Base-by-base conservation (phyloP, 495 filamentous ascomycete genomes). In the Recurvomyces mirabilis region DNA sequence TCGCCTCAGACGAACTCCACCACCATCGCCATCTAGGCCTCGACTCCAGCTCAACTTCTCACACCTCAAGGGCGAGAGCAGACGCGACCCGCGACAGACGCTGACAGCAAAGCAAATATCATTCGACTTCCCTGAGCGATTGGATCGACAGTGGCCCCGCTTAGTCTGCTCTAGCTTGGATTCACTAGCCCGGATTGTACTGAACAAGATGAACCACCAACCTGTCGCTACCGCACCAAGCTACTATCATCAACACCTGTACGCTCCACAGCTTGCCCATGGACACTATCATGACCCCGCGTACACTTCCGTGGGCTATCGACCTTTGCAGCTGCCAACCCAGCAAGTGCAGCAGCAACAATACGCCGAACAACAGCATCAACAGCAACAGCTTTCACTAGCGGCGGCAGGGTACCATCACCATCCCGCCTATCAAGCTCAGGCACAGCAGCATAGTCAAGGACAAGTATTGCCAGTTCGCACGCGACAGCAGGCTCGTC, bases 221-320 rank as follows among this genome's bases (percentile, higher is more conserved):
- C 45, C 38, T 21, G 37, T 47, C 26, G 38, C 42, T 13, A 34
- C 43, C 12, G 22, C 34, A 4, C 29, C 39, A 20, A 9, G 9
- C 21, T 38, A 46, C 26, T 46, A 46, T 34, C 23, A 40, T 17
- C 29, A 28, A 37, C 41, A 18, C 21, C 40, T 9, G 19, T 44
- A 41, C 47, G 17, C 22, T 38, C 33, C 22, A 5, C 31, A 38
- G 1, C 6, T 21, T 14, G 26, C 30, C n/a, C 23, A 47, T 11
- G 17, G 7, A 38, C 46, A 50, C 12, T 54, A 54, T 36, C 51
- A 54, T 50, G 51, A 54, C 30, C 46, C 40, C 19, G 30, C 26
- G 28, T 26, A 46, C 20, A 22, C 37, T 0, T 41, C 51, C 20
- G 31, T 50, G 51, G 51, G 24, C 5, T 54, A 49, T 29, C 46